A percentile compares a stretch with the other conserved stretches of the same genome.
phyloP scores from a whole-genome alignment of 202 grass and related monocot species.

The Panicum virgatum region DNA sequence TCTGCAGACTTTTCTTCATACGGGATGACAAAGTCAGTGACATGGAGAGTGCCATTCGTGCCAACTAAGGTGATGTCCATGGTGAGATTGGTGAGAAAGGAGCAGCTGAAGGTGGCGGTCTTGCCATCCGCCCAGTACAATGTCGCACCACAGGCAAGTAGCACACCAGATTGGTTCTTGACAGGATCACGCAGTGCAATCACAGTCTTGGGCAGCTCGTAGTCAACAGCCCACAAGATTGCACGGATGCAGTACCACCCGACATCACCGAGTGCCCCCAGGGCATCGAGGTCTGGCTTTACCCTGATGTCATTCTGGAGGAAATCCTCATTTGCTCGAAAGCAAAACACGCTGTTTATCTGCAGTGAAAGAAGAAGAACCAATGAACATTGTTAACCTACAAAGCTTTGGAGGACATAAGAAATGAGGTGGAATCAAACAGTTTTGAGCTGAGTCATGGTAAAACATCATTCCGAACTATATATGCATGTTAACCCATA shows the following conservation, averaged over 20 bases:
- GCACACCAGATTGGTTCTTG: conserved; percentile 61
- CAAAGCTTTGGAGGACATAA: background rate
- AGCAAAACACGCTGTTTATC: conserved; percentile 64
- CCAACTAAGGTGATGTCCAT: conserved; percentile 64
- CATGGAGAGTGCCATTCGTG: conserved; percentile 61
- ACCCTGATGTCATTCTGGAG: too few species aligned
- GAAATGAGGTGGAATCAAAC: background rate
- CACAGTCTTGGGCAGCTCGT: too few species aligned
- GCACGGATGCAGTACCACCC: too few species aligned
- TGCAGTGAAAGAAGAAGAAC: conserved; percentile 10
- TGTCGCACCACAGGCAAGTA: conserved; percentile 66
- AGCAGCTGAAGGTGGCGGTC: conserved; percentile 64
- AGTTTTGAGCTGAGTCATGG: background rate
- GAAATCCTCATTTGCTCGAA: conserved; percentile 45
- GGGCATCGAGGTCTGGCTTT: too few species aligned
- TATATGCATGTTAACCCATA: background rate
- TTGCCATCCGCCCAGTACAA: conserved; percentile 68
- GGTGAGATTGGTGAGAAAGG: conserved; percentile 63
- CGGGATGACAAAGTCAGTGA: conserved; percentile 66
- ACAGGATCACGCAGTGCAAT: conserved; percentile 43
- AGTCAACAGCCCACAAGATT: too few species aligned
- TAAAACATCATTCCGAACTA: background rate
- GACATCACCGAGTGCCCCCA: too few species aligned
- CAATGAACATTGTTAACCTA: background rate
- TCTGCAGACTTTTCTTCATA: conserved; percentile 53